phyloP scores from a whole-genome alignment of 495 filamentous ascomycete genomes.

The Penicillium pulvis region DNA sequence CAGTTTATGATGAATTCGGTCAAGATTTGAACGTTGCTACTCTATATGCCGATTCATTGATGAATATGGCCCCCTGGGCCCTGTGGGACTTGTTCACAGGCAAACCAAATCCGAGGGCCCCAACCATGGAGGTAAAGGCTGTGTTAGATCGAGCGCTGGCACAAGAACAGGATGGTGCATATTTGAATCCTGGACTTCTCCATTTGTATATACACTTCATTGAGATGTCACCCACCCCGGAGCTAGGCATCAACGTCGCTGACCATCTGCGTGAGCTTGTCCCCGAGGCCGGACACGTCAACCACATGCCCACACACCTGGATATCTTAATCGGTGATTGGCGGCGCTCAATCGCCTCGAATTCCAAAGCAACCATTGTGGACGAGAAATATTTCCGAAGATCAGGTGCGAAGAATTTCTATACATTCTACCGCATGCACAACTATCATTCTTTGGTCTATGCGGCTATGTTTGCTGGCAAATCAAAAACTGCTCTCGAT shows the following conservation, averaged over 20 bases:
- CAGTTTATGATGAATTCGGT: slow-evolving; percentile 48
- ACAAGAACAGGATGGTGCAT: slow-evolving; percentile 28
- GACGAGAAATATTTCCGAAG: slow-evolving; percentile 43
- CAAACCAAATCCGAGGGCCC: slow-evolving; percentile 50
- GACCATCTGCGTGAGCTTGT: slow-evolving; percentile 59
- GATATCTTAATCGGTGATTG: slow-evolving; percentile 67
- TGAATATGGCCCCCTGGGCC: slow-evolving; percentile 65
- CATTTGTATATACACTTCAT: slow-evolving; percentile 71
- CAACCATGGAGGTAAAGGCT: slow-evolving; percentile 52
- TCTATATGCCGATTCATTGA: slow-evolving; percentile 63
- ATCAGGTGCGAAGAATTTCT: slow-evolving; percentile 53
- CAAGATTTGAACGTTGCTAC: slow-evolving; percentile 58
- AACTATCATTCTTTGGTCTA: slow-evolving; percentile 66
- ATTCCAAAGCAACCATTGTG: slow-evolving; percentile 60
- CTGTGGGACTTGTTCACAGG: slow-evolving; percentile 61
- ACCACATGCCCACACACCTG: slow-evolving; percentile 70
- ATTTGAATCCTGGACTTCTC: slow-evolving; percentile 57
- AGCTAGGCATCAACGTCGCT: slow-evolving; percentile 53
- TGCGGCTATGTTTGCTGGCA: slow-evolving; percentile 65
- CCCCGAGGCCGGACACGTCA: slow-evolving; percentile 63
- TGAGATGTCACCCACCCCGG: slow-evolving; percentile 66
- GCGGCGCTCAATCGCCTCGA: slow-evolving; percentile 49
- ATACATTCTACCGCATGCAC: slow-evolving; percentile 60
- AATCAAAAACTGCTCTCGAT: slow-evolving; percentile 52
- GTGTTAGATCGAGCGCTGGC: slow-evolving; percentile 55